Evolutionary conservation across 331 rosid genomes (phyloP), one percentile per base, ranked within the genome.

Genomic region (Telfairia occidentalis): DNA sequence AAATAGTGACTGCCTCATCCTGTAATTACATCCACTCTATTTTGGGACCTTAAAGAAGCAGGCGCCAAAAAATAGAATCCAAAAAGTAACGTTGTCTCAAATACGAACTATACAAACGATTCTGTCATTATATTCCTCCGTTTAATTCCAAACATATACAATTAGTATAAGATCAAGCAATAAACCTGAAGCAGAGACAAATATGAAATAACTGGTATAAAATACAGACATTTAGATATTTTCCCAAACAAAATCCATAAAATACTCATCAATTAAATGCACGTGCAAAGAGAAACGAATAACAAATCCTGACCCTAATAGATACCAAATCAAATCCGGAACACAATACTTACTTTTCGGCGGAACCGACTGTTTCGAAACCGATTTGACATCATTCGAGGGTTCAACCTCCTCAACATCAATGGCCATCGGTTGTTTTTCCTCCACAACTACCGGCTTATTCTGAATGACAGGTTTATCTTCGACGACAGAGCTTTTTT

Each of bases 281-380:
- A 69, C 55, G 3, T 43, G 16, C 23, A 73, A 15, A 11, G 2
- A 35, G 21, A 21, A n/a, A 69, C 13, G 7, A 28, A 0, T 5
- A 69, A 67, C 19, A 15, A 42, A 4, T 26, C 13, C 13, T 15
- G 23, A 34, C 50, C 65, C 35, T 57, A 59, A 46, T 21, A 46
- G 0, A 16, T 32, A 45, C 48, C 24, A 48, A 18, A 6, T 35
- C 16, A 15, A 24, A 50, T 29, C 21, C 7, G 7, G 43, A 78
- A 5, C 55, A 73, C 45, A 49, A 19, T 10, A 76, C 97, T 88
- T 87, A 95, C 99, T 90, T 83, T 79, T 90, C 66, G 42, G 49
- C 21, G 24, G 29, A 73, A 59, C 79, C 34, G 48, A 77, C 8
- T 67, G 81, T 63, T 83, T 89, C 42, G 78, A 43, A 2, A 71